A percentile compares a stretch with the other conserved stretches of the same genome.
These are phyloP conservation scores for Claviceps purpurea DNA, from an alignment of 2,329 filamentous ascomycete genomes.

Conservation along the genomic window DNA sequence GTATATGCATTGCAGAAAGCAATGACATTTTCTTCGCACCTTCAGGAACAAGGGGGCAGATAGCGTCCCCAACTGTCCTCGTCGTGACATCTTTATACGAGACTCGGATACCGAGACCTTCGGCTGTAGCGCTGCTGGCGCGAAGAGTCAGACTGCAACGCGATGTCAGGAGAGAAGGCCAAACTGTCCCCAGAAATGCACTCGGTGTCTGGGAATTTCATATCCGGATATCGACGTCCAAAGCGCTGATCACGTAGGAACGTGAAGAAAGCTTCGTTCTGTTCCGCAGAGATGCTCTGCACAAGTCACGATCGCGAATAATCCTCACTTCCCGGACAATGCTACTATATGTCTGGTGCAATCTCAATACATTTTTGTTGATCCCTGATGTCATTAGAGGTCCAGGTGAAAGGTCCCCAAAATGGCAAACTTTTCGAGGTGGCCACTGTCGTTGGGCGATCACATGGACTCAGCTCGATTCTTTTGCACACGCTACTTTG, in stretches of 20 bases:
- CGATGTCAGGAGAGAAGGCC: slow-evolving; percentile 1
- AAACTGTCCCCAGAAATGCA: background rate
- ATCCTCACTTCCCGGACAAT: too few relatives aligned
- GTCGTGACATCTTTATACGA: slow-evolving; percentile 36
- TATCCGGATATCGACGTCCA: background rate
- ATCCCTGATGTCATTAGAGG: too few relatives aligned
- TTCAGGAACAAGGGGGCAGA: background rate
- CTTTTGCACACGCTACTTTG: too few relatives aligned
- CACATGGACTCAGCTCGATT: too few relatives aligned
- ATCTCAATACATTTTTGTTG: too few relatives aligned
- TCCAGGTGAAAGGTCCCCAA: too few relatives aligned
- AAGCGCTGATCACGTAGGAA: background rate
- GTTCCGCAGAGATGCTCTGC: background rate
- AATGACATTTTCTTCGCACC: slow-evolving; percentile 26
- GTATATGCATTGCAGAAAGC: slow-evolving; percentile 52
- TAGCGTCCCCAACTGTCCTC: slow-evolving; percentile 28
- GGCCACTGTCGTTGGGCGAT: too few relatives aligned
- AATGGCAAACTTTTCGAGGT: too few relatives aligned
- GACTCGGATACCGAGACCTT: too few relatives aligned
- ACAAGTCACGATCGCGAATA: too few relatives aligned
- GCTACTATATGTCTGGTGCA: too few relatives aligned
- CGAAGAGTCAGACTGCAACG: slow-evolving; percentile 22
- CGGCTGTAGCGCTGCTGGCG: slow-evolving; percentile 34
- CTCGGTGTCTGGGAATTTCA: slow-evolving; percentile 1
- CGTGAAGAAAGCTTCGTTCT: background rate